phyloP scores from a whole-genome alignment of 1,139 yeast genomes.

The Meyerozyma guilliermondii region DNA sequence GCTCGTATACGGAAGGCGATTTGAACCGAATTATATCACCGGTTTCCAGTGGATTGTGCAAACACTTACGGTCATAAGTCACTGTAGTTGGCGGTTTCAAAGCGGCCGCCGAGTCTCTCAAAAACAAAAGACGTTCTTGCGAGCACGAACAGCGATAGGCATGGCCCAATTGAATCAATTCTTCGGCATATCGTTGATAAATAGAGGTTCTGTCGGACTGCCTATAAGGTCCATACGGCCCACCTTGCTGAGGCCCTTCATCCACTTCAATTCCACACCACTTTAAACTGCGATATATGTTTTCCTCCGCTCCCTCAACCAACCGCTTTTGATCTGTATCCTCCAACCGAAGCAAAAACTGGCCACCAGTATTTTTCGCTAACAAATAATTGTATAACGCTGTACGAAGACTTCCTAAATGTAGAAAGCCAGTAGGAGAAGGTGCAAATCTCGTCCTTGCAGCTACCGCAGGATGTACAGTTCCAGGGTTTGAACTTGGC shows the following conservation, averaged over 20 bases:
- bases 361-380: slow-evolving; percentile 77
- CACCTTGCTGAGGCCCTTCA: slow-evolving; percentile 76
- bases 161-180: slow-evolving; percentile 54
- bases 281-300: slow-evolving; percentile 65
- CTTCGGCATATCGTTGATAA: slow-evolving; percentile 53
- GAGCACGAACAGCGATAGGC: slow-evolving; percentile 89
- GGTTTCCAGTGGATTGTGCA: slow-evolving; percentile 15
- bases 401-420: slow-evolving; percentile 87
- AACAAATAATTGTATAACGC: slow-evolving; percentile 84
- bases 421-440: slow-evolving; percentile 93
- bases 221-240: slow-evolving; percentile 68
- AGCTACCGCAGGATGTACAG: slow-evolving; percentile 48
- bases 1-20: slow-evolving; percentile 67
- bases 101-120: slow-evolving; percentile 68
- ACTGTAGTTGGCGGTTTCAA: slow-evolving; percentile 88
- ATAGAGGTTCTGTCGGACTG: slow-evolving; percentile 76
- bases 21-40: slow-evolving; percentile 54
- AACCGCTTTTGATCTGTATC: slow-evolving; percentile 86
- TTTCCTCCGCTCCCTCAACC: slow-evolving; percentile 76
- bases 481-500: slow-evolving; percentile 4
- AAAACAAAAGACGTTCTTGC: slow-evolving; percentile 63
- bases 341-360: slow-evolving; percentile 76
- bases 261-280: slow-evolving; percentile 80
- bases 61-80: slow-evolving; percentile 83
- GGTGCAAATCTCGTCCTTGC: slow-evolving; percentile 95